A percentile compares a stretch with the other conserved stretches of the same genome.
phyloP scores from a whole-genome alignment of 2,329 filamentous ascomycete genomes.

The Hypocreales sp. region DNA sequence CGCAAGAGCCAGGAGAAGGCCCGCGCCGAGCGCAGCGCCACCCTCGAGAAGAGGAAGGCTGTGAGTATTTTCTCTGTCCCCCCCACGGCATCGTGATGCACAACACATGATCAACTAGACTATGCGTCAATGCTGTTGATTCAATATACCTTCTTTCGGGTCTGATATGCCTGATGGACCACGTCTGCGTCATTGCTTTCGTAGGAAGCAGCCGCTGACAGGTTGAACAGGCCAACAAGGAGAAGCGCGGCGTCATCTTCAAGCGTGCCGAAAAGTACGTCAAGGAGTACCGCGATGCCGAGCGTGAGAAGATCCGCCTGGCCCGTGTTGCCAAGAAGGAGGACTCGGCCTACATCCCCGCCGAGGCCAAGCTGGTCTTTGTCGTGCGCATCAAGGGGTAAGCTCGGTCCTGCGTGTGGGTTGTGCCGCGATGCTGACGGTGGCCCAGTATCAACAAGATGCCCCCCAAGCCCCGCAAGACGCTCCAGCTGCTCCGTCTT shows the following conservation, averaged over 20 bases:
- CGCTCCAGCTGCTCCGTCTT: conserved; percentile 96
- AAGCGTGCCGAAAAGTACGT: conserved; percentile 99
- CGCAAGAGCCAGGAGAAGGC: conserved; percentile 99
- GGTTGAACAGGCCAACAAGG: conserved; percentile 73
- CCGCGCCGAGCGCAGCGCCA: conserved; percentile 71
- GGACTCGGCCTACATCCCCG: conserved; percentile 86
- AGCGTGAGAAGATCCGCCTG: conserved; percentile 97
- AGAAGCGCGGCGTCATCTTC: conserved; percentile 98
- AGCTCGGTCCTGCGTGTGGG: conserved; percentile 11
- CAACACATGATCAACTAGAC: conserved; percentile 89
- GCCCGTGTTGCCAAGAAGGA: conserved; percentile 77
- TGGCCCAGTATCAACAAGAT: conserved; percentile 96
- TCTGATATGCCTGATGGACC: no score
- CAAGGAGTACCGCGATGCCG: conserved; percentile 95
- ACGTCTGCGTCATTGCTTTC: no score
- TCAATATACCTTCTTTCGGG: conserved; percentile 94
- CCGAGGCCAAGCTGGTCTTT: conserved; percentile 93
- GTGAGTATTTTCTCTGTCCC: conserved; percentile 44
- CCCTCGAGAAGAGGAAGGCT: conserved; percentile 76
- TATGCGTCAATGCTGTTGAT: conserved; percentile 83
- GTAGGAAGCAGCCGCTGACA: conserved; percentile 22
- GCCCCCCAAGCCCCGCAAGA: conserved; percentile 99
- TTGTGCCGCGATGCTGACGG: conserved; percentile 1
- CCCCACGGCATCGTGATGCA: conserved; percentile 59
- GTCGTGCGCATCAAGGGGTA: conserved; percentile 97